Conservation (phyloP, 2,329 filamentous ascomycete species). For the Sclerotinia trifoliorum region DNA sequence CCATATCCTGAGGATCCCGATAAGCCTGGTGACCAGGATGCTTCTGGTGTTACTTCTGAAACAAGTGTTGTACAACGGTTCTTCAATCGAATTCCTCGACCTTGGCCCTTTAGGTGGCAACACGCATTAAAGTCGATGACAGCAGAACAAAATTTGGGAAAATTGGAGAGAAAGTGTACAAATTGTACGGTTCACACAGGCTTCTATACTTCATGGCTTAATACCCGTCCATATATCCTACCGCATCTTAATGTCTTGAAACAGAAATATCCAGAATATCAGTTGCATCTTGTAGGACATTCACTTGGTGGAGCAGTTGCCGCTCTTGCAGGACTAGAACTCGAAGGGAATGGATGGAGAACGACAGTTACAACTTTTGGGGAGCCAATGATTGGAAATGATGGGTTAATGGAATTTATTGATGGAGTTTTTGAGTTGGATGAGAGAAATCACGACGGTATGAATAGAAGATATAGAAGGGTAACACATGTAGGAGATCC, state of each 20-base stretch:
- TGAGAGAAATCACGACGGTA: background rate
- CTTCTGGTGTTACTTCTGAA: background rate
- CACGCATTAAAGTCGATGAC: background rate
- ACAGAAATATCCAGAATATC: conserved; percentile 64
- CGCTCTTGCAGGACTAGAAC: conserved; percentile 79
- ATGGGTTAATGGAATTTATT: conserved; percentile 46
- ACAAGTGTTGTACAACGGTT: background rate
- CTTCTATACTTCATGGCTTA: conserved; percentile 81
- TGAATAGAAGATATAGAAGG: conserved; percentile 58
- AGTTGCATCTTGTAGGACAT: conserved; percentile 80
- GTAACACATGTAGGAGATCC: conserved; percentile 87
- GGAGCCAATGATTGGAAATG: conserved; percentile 70
- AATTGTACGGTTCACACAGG: conserved; percentile 94
- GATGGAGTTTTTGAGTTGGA: conserved; percentile 29
- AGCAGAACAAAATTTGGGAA: background rate
- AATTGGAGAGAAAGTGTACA: conserved; percentile 54
- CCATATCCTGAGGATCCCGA: conserved; percentile 65
- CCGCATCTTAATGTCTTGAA: conserved; percentile 61
- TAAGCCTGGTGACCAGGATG: conserved; percentile 27
- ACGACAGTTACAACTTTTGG: conserved; percentile 87
- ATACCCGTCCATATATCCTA: conserved; percentile 68
- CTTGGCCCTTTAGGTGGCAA: background rate
- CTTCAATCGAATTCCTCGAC: background rate
- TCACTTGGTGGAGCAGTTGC: conserved; percentile 89
- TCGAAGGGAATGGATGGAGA: conserved; percentile 70